phyloP scores from a whole-genome alignment of 305 asterid genomes.

The Plantago rigida region DNA sequence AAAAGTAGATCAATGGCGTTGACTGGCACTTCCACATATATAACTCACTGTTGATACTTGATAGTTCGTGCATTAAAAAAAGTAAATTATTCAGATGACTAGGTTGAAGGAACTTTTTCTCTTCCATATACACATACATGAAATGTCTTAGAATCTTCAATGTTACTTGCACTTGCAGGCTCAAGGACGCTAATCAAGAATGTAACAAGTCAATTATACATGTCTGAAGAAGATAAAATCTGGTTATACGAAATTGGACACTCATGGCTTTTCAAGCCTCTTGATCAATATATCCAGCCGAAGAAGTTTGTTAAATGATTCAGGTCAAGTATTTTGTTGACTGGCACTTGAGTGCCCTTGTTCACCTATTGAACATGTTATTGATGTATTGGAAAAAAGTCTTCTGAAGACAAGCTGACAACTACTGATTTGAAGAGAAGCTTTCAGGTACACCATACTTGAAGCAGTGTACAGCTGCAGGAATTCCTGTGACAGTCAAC shows the following conservation, averaged over 20 bases:
- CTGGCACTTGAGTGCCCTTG: neutral
- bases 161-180: slow-evolving; percentile 1
- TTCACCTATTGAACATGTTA: neutral
- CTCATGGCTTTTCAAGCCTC: neutral
- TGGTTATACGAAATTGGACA: slow-evolving; percentile 9
- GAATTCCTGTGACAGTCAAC: neutral
- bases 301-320: neutral
- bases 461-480: neutral
- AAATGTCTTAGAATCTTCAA: neutral
- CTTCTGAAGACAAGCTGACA: neutral
- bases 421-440: neutral
- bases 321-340: neutral
- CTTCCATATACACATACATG: too few relatives aligned
- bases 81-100: neutral
- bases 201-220: neutral
- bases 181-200: slow-evolving; percentile 1
- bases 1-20: neutral
- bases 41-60: neutral
- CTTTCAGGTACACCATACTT: neutral
- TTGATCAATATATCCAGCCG: slow-evolving; percentile 15
- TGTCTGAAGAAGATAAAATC: neutral
- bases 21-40: too few relatives aligned
- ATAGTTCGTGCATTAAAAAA: neutral
- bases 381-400: neutral
- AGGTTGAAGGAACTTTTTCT: too few relatives aligned